Base-by-base conservation (phyloP, 192 early-diverging fungal genomes). In the Entrophospora sp. region DNA sequence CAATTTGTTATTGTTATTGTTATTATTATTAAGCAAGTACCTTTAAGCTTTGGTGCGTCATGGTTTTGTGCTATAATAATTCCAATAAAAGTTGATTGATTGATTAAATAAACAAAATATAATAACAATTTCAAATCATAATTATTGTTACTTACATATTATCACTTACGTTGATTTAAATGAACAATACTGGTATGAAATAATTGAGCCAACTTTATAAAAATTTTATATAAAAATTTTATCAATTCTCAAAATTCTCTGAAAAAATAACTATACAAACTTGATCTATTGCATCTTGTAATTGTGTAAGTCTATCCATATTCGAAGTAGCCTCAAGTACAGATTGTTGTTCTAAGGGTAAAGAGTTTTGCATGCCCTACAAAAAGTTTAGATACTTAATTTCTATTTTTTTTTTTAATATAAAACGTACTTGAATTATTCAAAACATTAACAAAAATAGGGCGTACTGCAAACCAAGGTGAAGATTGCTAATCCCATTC, bases 241-340 rank as follows among this genome's bases (percentile, higher is more conserved):
- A 34, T 57, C 22, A 24, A 16, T 34, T 2, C 8, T 57, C 20
- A n/a, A 31, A 37, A 38, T 72, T 69, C 74, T 24, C 64, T 35
- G 52, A n/a, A n/a, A n/a, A n/a, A n/a, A n/a, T n/a, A n/a, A n/a
- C n/a, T n/a, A n/a, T n/a, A n/a, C n/a, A n/a, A n/a, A n/a, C n/a
- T n/a, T n/a, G n/a, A n/a, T 75, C 76, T 55, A 77, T 69, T 5
- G 72, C 55, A 60, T 77, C 68, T 38, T 77, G 76, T 28, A 77
- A 58, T 64, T 77, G 76, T 10, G 76, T 77, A 34, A 77, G 35
- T 52, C 70, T 59, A 67, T 77, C 76, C 73, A 74, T 77, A 38
- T 38, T 61, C 18, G 45, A 46, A 8, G 16, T 46, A 20, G 45
- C 18, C 24, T 46, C 45, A 18, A 22, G 3, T 46, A 46, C 18